A percentile compares a stretch with the other conserved stretches of the same genome.
Evolutionary conservation across 345 rosid genomes (phyloP).

Genomic region (Eucalyptus curtisii): DNA sequence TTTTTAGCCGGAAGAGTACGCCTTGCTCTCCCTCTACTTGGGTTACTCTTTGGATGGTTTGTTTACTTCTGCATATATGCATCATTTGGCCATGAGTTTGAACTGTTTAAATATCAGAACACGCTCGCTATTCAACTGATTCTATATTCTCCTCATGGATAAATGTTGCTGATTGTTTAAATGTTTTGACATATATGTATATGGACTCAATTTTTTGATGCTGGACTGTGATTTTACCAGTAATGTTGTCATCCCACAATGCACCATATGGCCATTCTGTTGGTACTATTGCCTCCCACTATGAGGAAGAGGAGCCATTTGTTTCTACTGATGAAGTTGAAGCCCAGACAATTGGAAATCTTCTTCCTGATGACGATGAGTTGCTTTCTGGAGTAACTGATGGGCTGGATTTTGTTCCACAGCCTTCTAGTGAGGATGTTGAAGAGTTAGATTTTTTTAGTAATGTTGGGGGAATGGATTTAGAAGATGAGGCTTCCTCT

Average conservation of each 20-base stretch:
- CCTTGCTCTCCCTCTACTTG: neutral
- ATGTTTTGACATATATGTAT: neutral
- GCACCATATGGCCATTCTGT: slow-evolving; percentile 26
- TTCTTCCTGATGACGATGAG: slow-evolving; percentile 92
- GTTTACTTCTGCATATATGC: neutral
- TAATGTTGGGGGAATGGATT: slow-evolving; percentile 91
- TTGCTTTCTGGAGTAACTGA: slow-evolving; percentile 77
- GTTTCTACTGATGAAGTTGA: slow-evolving; percentile 77
- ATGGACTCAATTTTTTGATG: neutral
- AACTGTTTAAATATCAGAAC: neutral
- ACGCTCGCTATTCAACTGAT: neutral
- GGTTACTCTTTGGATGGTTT: neutral
- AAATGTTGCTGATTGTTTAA: neutral
- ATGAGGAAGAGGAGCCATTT: slow-evolving; percentile 51
- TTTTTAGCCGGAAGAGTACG: slow-evolving; percentile 66
- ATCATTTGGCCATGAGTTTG: neutral
- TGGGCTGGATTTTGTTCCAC: slow-evolving; percentile 31
- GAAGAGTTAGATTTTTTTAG: slow-evolving; percentile 88
- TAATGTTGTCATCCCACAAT: slow-evolving; percentile 40
- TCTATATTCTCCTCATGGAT: neutral
- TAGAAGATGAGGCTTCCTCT: slow-evolving; percentile 57
- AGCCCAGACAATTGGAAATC: slow-evolving; percentile 83
- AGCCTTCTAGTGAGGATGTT: slow-evolving; percentile 34
- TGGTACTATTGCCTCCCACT: slow-evolving; percentile 26
- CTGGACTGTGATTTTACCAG: slow-evolving; percentile 17